Evolutionary conservation across 2,329 filamentous ascomycete species (phyloP).

Genomic region (Fusarium nygamai): DNA sequence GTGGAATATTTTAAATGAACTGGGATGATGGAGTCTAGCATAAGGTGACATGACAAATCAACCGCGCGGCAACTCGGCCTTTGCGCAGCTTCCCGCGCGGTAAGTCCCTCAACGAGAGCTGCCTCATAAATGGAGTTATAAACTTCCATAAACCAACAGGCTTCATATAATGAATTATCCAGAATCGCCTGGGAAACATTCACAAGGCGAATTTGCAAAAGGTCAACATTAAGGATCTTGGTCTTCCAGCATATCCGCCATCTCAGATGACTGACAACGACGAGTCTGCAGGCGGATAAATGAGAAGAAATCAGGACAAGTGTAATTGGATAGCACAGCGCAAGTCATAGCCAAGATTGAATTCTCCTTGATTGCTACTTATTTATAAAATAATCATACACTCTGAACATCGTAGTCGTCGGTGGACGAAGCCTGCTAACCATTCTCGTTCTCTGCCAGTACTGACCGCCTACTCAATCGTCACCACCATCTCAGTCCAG

Average conservation of each 20-base stretch:
- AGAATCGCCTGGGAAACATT: not conserved
- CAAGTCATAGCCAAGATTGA: not conserved
- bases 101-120: no score
- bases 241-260: not conserved
- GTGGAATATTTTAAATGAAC: no score
- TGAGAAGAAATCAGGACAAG: no score
- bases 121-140: no score
- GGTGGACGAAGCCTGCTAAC: rapidly evolving
- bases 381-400: no score
- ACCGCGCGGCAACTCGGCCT: not conserved
- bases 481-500: not conserved
- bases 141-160: not conserved
- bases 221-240: not conserved
- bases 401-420: not conserved
- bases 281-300: no score
- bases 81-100: no score
- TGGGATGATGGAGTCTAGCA: not conserved
- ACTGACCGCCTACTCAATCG: not conserved
- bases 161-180: not conserved
- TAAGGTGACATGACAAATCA: not conserved
- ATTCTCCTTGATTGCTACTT: rapidly evolving
- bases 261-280: no score
- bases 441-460: not conserved
- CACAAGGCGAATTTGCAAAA: rapidly evolving
- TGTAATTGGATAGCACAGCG: no score